These are phyloP conservation scores for Singerocomus inundabilis DNA, from an alignment of 1,284 basidiomycete species.

Conservation along the genomic window DNA sequence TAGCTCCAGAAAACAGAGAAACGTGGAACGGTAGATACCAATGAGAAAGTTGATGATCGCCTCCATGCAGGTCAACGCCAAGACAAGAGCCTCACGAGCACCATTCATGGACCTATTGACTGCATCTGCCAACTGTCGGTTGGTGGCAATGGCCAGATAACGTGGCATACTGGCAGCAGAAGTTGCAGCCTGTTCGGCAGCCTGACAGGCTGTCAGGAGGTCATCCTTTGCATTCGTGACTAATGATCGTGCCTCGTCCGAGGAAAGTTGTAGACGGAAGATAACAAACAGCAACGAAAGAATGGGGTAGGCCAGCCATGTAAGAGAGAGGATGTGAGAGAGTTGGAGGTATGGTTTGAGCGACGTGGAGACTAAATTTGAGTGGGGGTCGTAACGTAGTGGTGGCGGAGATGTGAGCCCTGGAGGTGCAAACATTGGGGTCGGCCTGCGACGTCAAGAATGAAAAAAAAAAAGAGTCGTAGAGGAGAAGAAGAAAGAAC, in stretches of 20 bases:
- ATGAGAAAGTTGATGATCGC: slow-evolving; percentile 89
- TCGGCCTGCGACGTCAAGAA: slow-evolving; percentile 50
- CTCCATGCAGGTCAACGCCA: slow-evolving; percentile 80
- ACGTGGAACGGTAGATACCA: slow-evolving; percentile 87
- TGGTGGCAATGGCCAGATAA: slow-evolving; percentile 82
- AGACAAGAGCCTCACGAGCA: slow-evolving; percentile 69
- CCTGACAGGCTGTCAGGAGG: slow-evolving; percentile 76
- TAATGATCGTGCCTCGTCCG: slow-evolving; percentile 64
- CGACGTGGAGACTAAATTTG: slow-evolving; percentile 41
- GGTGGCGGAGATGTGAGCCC: slow-evolving; percentile 50
- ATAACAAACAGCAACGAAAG: slow-evolving; percentile 86
- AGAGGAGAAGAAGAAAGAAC: slow-evolving; percentile 23
- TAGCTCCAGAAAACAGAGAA: slow-evolving; percentile 91
- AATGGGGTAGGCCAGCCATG: slow-evolving; percentile 83
- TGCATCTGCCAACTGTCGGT: slow-evolving; percentile 72
- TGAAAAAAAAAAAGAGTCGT: slow-evolving; percentile 23
- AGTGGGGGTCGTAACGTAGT: slow-evolving; percentile 48
- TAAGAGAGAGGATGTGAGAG: slow-evolving; percentile 76
- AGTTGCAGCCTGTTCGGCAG: slow-evolving; percentile 81
- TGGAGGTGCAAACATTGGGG: slow-evolving; percentile 35
- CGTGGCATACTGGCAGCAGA: slow-evolving; percentile 83
- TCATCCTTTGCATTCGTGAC: slow-evolving; percentile 69
- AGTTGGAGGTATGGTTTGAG: slow-evolving; percentile 84
- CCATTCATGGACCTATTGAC: slow-evolving; percentile 79
- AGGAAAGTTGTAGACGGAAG: slow-evolving; percentile 75